phyloP scores from a whole-genome alignment of 495 filamentous ascomycete species.

The Penicillium alfredii region DNA sequence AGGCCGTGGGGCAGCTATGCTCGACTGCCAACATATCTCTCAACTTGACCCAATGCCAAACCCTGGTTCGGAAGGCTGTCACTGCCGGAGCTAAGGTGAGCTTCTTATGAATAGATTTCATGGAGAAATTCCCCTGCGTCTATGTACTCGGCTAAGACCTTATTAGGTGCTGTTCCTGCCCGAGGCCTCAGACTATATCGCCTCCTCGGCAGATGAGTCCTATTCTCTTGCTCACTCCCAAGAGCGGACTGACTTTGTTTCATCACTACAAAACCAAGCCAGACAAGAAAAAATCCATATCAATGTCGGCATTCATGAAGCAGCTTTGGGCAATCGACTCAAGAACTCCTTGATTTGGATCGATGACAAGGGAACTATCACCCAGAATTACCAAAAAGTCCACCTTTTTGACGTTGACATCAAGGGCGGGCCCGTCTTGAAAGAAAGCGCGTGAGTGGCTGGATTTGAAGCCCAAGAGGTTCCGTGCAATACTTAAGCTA shows the following conservation, averaged over 20 bases:
- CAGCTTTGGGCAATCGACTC: conserved; percentile 50
- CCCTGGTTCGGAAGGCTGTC: conserved; percentile 65
- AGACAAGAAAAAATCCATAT: conserved; percentile 56
- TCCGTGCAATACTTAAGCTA: no score
- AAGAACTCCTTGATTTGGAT: conserved; percentile 69
- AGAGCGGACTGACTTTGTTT: conserved; percentile 56
- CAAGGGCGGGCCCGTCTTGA: conserved; percentile 53
- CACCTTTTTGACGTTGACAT: conserved; percentile 74
- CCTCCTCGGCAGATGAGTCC: conserved; percentile 56
- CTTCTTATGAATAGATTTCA: no score
- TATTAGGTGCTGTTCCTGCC: conserved; percentile 79
- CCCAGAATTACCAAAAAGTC: conserved; percentile 67
- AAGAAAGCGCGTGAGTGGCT: conserved; percentile 49
- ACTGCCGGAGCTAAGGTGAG: conserved; percentile 69
- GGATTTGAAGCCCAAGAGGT: no score
- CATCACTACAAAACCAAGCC: conserved; percentile 64
- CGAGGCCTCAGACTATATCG: conserved; percentile 88
- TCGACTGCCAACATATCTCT: conserved; percentile 71
- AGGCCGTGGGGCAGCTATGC: conserved; percentile 87
- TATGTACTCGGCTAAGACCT: conserved; percentile 5
- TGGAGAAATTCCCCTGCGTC: neutral
- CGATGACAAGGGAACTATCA: conserved; percentile 54
- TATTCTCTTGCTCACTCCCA: conserved; percentile 58
- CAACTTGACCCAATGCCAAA: conserved; percentile 71
- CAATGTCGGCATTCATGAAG: conserved; percentile 85